Percentiles rank a stretch among this genome's conserved stretches.
phyloP scores from a whole-genome alignment of 345 rosid genomes.

The Eucalyptus sp. region DNA sequence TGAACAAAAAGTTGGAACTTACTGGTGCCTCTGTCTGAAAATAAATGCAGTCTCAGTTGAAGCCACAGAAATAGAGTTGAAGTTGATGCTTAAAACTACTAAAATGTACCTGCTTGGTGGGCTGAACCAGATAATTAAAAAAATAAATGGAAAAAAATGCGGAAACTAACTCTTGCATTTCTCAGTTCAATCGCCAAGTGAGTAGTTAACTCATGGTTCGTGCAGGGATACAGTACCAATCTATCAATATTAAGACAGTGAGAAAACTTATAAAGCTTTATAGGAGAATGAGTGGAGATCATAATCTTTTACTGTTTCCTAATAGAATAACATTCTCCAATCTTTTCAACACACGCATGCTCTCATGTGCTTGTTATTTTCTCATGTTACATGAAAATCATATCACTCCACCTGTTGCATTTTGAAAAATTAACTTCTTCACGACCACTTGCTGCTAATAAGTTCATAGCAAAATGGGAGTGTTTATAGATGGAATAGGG shows the following conservation, averaged over 20 bases:
- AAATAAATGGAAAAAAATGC: not conserved
- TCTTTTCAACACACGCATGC: not conserved
- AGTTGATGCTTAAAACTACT: not conserved
- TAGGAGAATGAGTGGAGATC: not conserved
- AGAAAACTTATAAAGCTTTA: not conserved
- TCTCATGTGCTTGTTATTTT: not conserved
- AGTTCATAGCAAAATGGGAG: not conserved
- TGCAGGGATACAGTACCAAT: not conserved
- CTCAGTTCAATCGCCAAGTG: not conserved
- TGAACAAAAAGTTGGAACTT: not conserved
- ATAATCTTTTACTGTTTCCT: not conserved
- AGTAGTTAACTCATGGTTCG: not conserved
- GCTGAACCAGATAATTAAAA: not conserved
- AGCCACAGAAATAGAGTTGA: not conserved
- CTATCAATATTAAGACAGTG: not conserved
- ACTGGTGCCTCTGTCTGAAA: not conserved
- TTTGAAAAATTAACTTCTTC: not conserved
- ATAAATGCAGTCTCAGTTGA: not conserved
- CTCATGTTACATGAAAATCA: not conserved
- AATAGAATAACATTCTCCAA: not conserved
- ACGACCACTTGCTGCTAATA: not conserved
- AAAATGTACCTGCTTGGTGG: not conserved
- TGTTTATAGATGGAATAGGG: not conserved
- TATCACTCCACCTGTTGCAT: not conserved
- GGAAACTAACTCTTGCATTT: not conserved